Percentiles rank a stretch among this genome's conserved stretches.
These are phyloP conservation scores for Aspergillus fumigatus DNA, from an alignment of 2,329 filamentous ascomycete genomes.

Conservation along the genomic window DNA sequence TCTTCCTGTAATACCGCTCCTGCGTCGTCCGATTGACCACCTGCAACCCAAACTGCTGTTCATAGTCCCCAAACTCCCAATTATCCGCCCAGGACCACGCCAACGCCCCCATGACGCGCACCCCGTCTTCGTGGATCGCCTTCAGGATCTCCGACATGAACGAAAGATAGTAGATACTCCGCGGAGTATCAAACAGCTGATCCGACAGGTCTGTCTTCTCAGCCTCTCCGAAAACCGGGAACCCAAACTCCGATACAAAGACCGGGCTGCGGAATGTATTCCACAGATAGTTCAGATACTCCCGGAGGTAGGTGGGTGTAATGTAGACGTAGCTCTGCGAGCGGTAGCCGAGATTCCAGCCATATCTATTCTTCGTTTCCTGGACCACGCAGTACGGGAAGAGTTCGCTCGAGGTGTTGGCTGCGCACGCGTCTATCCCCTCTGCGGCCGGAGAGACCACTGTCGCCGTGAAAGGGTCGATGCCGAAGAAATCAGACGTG, in stretches of 20 bases:
- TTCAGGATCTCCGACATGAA: slow-evolving; percentile 54
- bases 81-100: slow-evolving; percentile 53
- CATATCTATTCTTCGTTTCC: slow-evolving; percentile 44
- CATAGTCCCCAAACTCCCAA: slow-evolving; percentile 52
- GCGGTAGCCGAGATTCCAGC: slow-evolving; percentile 57
- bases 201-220: slow-evolving; percentile 41
- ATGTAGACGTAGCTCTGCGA: slow-evolving; percentile 56
- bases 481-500: slow-evolving; percentile 53
- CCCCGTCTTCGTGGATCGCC: slow-evolving; percentile 53
- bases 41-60: slow-evolving; percentile 53
- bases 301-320: slow-evolving; percentile 43
- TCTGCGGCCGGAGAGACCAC: slow-evolving; percentile 47
- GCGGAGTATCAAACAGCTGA: slow-evolving; percentile 51
- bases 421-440: slow-evolving; percentile 47
- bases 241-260: slow-evolving; percentile 53
- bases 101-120: slow-evolving; percentile 51
- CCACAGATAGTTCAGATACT: slow-evolving; percentile 56
- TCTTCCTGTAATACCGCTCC: slow-evolving; percentile 52
- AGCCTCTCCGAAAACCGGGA: slow-evolving; percentile 46
- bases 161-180: slow-evolving; percentile 52
- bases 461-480: slow-evolving; percentile 56
- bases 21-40: slow-evolving; percentile 52
- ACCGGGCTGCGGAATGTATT: slow-evolving; percentile 54
- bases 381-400: slow-evolving; percentile 53
- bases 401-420: slow-evolving; percentile 40